Conservation (phyloP, 2,329 filamentous ascomycete genomes). For the Pleoardoris graminearum region DNA sequence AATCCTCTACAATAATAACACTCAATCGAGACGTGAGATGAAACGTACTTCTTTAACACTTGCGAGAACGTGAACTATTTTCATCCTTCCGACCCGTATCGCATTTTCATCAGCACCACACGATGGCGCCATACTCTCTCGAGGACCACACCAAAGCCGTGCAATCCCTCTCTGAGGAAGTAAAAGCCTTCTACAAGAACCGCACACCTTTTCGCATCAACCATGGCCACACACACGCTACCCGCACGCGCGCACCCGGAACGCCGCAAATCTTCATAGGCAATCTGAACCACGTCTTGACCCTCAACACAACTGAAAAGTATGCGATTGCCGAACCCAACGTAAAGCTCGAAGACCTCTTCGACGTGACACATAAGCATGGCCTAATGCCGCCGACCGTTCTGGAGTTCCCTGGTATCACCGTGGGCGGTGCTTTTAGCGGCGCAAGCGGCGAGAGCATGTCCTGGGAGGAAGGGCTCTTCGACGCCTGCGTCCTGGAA, state of each 20-base stretch:
- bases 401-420: slow-evolving; percentile 70
- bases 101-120: background rate
- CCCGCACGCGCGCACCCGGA: slow-evolving; percentile 48
- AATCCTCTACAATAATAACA: background rate
- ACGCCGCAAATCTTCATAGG: slow-evolving; percentile 61
- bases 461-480: slow-evolving; percentile 66
- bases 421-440: slow-evolving; percentile 65
- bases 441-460: slow-evolving; percentile 68
- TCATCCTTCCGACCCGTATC: background rate
- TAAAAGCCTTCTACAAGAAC: slow-evolving; percentile 51
- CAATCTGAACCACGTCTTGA: slow-evolving; percentile 61
- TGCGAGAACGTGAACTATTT: background rate
- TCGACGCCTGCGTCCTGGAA: slow-evolving; percentile 60
- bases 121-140: slow-evolving; percentile 6
- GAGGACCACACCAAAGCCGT: slow-evolving; percentile 29
- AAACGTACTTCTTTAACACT: background rate
- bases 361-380: slow-evolving; percentile 55
- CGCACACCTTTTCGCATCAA: slow-evolving; percentile 51
- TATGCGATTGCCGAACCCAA: slow-evolving; percentile 67
- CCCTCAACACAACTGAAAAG: slow-evolving; percentile 55
- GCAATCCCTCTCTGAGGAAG: slow-evolving; percentile 45
- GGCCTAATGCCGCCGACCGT: slow-evolving; percentile 64
- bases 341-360: slow-evolving; percentile 64
- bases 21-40: background rate
- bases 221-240: slow-evolving; percentile 57